Evolutionary conservation across 257 asterid genomes (phyloP).

Genomic region (Nicotiana attenuata): DNA sequence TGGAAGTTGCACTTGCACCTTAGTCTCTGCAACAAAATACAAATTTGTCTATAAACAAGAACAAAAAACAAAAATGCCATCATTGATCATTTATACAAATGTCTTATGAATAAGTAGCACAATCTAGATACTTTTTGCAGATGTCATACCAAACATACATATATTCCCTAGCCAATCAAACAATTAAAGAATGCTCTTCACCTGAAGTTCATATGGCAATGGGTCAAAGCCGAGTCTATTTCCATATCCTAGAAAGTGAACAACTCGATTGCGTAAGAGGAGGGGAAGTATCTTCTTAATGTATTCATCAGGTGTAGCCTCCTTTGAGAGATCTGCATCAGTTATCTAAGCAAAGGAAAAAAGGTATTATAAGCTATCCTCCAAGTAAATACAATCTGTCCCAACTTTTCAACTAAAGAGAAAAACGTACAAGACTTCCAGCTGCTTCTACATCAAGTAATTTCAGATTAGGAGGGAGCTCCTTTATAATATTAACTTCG

Average conservation of each 20-base stretch:
- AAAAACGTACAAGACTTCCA: constrained; percentile 66
- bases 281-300: constrained; percentile 55
- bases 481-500: constrained; percentile 61
- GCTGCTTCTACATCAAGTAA: constrained; percentile 62
- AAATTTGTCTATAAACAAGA: constrained; percentile 9
- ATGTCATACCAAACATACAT: background rate
- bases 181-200: constrained; percentile 13
- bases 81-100: background rate
- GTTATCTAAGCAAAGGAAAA: constrained; percentile 51
- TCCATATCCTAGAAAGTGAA: constrained; percentile 94
- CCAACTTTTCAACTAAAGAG: constrained; percentile 4
- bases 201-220: constrained; percentile 76
- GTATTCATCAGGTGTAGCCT: constrained; percentile 79
- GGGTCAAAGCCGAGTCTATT: constrained; percentile 88
- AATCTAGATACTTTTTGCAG: background rate
- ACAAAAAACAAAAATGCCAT: background rate
- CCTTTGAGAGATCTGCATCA: constrained; percentile 87
- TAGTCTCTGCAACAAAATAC: constrained; percentile 49
- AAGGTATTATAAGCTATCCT: constrained; percentile 8
- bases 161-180: background rate
- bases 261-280: constrained; percentile 54
- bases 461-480: constrained; percentile 61
- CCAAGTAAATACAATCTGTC: background rate
- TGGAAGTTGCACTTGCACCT: constrained; percentile 97
- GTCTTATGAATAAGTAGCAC: background rate